Base-by-base conservation (phyloP, 129 eudicot species). In the Chrysanthemum makinoi region DNA sequence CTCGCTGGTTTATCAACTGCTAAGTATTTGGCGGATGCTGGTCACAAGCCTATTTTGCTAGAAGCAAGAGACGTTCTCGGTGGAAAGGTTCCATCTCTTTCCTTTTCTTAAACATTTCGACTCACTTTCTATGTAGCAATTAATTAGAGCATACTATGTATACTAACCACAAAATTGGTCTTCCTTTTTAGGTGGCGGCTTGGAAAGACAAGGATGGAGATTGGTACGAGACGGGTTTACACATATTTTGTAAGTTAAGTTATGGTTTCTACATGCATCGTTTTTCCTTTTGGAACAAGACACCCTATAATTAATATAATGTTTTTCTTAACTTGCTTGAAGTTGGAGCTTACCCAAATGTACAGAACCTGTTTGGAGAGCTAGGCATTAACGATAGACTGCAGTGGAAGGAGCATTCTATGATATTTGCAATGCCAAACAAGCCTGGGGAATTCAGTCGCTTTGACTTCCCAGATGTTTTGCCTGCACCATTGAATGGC, bases 191-290 rank as follows among this genome's bases (percentile, higher is more conserved):
- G 97, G 87, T 94, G 19, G 97, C 99, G 3, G 99, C 99, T 30
- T 95, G 99, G 99, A 90, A 95, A 81, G 99, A 95, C 70, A 81
- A 86, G 9, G 99, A 95, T 68, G 99, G 99, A 70, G 99, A 95
- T 83, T 95, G 97, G 99, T 95, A 95, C 44, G 97, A 95, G 86
- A 95, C 99, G 66, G 96, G 99, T 26, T 80, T 95, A 43, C 99
- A 95, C 77, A 95, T 95, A 80, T 95, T 95, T 68, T 95, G 99
- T 90, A 82, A 90, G 99, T 83, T 76, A 0, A 33, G 43, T 6
- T 33, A 33, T 4, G 43, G 20, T 20, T 20, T 20, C 20, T 20
- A 20, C 20, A 20, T 20, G 61, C 43, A 49, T 69, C 51, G 18
- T 24, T 24, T 60, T 24, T 65, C 51, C 15, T 33, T 30, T 20